Percentiles rank a stretch among this genome's conserved stretches.
These are phyloP conservation scores for Garcia nutans DNA, from an alignment of 345 rosid genomes.

Conservation along the genomic window DNA sequence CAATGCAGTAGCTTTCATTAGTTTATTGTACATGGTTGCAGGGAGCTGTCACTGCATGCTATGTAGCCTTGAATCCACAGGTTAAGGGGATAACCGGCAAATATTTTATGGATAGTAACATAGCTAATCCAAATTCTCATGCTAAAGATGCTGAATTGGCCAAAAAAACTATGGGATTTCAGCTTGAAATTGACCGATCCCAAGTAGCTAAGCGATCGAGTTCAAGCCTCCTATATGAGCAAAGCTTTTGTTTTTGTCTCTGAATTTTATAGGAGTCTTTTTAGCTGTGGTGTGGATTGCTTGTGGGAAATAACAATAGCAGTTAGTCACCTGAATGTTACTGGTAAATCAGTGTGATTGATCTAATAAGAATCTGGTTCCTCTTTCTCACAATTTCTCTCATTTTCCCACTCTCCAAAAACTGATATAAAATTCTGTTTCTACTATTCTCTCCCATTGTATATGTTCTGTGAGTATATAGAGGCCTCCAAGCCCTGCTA, in stretches of 20 bases:
- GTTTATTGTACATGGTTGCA: constrained; percentile 17
- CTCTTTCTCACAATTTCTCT: too few relatives aligned
- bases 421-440: too few relatives aligned
- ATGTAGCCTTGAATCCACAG: constrained; percentile 63
- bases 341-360: too few relatives aligned
- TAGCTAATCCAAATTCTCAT: constrained; percentile 36
- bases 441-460: constrained; percentile 12
- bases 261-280: too few relatives aligned
- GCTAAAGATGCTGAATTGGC: constrained; percentile 49
- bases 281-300: background rate
- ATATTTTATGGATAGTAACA: constrained; percentile 53
- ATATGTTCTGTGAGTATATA: too few relatives aligned
- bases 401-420: too few relatives aligned
- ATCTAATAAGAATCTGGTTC: too few relatives aligned
- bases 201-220: constrained; percentile 18
- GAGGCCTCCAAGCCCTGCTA: too few relatives aligned
- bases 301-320: background rate
- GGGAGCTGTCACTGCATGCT: constrained; percentile 84
- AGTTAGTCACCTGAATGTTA: too few relatives aligned
- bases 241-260: background rate
- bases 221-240: background rate
- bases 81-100: constrained; percentile 51
- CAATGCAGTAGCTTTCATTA: background rate
- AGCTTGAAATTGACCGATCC: constrained; percentile 31
- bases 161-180: constrained; percentile 51